Evolutionary conservation across 106 monocot genomes (phyloP).

Genomic region (Iris macrosiphon): DNA sequence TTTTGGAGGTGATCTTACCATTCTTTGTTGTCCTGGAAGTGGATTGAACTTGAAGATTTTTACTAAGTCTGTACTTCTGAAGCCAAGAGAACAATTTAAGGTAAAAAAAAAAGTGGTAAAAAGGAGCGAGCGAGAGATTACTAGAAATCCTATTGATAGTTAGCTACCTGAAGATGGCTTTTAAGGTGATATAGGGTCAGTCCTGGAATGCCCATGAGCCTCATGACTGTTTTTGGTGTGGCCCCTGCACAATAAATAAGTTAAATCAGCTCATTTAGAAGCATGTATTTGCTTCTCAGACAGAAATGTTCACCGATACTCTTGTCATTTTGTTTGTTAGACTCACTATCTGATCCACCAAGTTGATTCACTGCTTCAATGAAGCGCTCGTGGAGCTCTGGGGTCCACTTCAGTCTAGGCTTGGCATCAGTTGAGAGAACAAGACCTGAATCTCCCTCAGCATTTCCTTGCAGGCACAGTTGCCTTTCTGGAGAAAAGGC

Average conservation of each 20-base stretch:
- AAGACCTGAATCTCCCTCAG: conserved; percentile 28
- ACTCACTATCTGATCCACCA: conserved; percentile 74
- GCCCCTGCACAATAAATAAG: conserved; percentile 47
- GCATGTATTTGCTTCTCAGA: too few species aligned
- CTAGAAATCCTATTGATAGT: not conserved
- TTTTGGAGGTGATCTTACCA: conserved; percentile 28
- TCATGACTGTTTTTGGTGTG: conserved; percentile 87
- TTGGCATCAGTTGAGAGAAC: conserved; percentile 67
- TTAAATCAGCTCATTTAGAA: too few species aligned
- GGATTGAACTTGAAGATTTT: conserved; percentile 59
- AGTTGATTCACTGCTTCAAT: conserved; percentile 68
- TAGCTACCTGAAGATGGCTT: conserved; percentile 74
- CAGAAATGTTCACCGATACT: too few species aligned
- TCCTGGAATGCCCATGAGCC: conserved; percentile 84
- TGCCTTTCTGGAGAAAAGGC: conserved; percentile 28
- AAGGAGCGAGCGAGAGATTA: conserved; percentile 21
- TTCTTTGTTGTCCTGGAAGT: conserved; percentile 24
- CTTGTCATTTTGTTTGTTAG: too few species aligned
- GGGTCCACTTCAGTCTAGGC: conserved; percentile 63
- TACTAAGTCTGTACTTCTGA: too few species aligned
- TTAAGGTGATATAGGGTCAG: conserved; percentile 81
- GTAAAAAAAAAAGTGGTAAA: too few species aligned
- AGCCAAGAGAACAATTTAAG: too few species aligned
- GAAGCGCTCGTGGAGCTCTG: conserved; percentile 62
- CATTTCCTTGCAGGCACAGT: conserved; percentile 26